phyloP scores from a whole-genome alignment of 768 basidiomycete genomes.

The Termitomyces bulborhizus region DNA sequence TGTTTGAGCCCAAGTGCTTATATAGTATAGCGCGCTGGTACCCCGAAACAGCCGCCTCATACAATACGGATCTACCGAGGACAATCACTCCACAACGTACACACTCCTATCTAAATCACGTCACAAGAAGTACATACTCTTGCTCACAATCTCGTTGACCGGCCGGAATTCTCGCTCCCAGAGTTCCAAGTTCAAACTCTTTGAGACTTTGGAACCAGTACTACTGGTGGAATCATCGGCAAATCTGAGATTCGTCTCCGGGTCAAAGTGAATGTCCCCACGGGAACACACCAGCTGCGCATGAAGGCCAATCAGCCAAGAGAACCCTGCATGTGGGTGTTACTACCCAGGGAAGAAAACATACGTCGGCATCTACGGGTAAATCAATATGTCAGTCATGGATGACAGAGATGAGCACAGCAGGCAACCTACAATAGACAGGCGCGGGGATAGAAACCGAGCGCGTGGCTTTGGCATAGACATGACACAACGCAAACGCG shows the following conservation, averaged over 20 bases:
- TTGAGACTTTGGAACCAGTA: slow-evolving; percentile 6
- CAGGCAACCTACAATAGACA: slow-evolving; percentile 49
- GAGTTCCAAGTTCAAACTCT: slow-evolving; percentile 13
- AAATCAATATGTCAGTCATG: slow-evolving; percentile 2
- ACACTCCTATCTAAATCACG: not conserved
- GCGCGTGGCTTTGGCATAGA: slow-evolving; percentile 64
- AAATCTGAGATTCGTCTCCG: slow-evolving; percentile 13
- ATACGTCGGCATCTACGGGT: slow-evolving; percentile 47
- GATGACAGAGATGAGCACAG: not conserved
- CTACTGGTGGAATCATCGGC: slow-evolving; percentile 19
- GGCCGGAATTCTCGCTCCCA: slow-evolving; percentile 18
- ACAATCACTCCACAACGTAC: not conserved
- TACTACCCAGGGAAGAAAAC: slow-evolving; percentile 10
- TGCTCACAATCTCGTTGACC: slow-evolving; percentile 12
- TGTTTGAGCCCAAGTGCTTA: not conserved
- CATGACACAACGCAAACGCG: slow-evolving; percentile 51
- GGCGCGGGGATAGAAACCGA: slow-evolving; percentile 68
- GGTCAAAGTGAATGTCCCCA: slow-evolving; percentile 40
- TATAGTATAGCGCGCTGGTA: not conserved
- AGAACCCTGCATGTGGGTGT: not conserved
- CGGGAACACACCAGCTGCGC: slow-evolving; percentile 46
- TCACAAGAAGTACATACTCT: slow-evolving; percentile 21
- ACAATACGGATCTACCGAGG: not conserved
- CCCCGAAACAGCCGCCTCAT: not conserved
- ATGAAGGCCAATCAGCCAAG: slow-evolving; percentile 5